These are phyloP conservation scores for Penicillium malachiteum DNA, from an alignment of 495 filamentous ascomycete species.

Conservation along the genomic window DNA sequence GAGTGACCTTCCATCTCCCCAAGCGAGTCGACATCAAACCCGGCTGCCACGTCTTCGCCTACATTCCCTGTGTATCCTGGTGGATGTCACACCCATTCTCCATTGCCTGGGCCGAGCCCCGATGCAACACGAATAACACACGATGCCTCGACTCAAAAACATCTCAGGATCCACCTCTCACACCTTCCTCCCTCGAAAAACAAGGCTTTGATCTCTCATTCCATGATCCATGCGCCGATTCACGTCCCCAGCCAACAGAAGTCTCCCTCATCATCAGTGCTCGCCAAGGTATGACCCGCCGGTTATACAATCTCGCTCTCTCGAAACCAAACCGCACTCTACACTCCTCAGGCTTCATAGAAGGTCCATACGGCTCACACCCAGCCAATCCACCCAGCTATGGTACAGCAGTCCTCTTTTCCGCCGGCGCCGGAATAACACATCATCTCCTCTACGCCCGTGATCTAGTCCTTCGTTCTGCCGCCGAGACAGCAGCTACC, in stretches of 20 bases:
- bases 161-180: slow-evolving; percentile 3
- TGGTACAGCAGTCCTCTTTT: slow-evolving; percentile 83
- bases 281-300: slow-evolving; percentile 79
- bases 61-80: slow-evolving; percentile 71
- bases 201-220: slow-evolving; percentile 35
- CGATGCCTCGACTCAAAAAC: slow-evolving; percentile 11
- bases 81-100: slow-evolving; percentile 67
- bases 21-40: slow-evolving; percentile 71
- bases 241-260: slow-evolving; percentile 44
- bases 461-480: slow-evolving; percentile 68
- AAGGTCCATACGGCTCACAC: slow-evolving; percentile 79
- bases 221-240: slow-evolving; percentile 11
- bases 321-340: slow-evolving; percentile 58
- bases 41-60: slow-evolving; percentile 78
- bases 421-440: slow-evolving; percentile 85
- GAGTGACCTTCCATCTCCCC: slow-evolving; percentile 71
- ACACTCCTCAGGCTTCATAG: slow-evolving; percentile 62
- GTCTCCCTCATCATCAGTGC: slow-evolving; percentile 78
- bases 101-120: slow-evolving; percentile 53
- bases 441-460: slow-evolving; percentile 79
- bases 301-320: slow-evolving; percentile 67
- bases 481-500: slow-evolving; percentile 69
- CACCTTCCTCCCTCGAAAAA: slow-evolving; percentile 36
- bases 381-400: slow-evolving; percentile 68
- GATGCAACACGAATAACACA: slow-evolving; percentile 20